phyloP scores from a whole-genome alignment of 2,329 filamentous ascomycete genomes.

The Tolypocladium tropicale region DNA sequence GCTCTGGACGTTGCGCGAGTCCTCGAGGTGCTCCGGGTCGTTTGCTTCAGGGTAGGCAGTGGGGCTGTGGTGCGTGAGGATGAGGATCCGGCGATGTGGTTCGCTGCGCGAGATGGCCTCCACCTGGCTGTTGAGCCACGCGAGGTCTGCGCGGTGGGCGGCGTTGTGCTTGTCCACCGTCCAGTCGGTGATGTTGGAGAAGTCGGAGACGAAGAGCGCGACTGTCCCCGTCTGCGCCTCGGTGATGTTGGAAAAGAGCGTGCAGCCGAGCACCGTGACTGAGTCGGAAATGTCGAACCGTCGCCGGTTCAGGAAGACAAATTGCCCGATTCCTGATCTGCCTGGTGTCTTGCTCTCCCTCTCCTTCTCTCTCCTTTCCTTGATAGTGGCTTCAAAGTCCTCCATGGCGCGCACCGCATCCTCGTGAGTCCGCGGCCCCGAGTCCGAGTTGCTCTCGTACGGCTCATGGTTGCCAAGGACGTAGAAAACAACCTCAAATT shows the following conservation, averaged over 20 bases:
- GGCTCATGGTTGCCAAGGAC: constrained; percentile 1
- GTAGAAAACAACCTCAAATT: background rate
- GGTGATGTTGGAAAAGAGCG: constrained; percentile 27
- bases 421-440: background rate
- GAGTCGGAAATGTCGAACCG: constrained; percentile 24
- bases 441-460: background rate
- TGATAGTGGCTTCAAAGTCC: background rate
- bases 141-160: background rate
- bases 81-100: background rate
- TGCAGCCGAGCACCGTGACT: constrained; percentile 32
- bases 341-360: constrained; percentile 10
- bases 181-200: constrained; percentile 8
- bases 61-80: constrained; percentile 3
- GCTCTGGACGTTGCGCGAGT: background rate
- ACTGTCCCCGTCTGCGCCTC: constrained; percentile 17
- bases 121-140: constrained; percentile 1
- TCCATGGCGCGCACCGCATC: background rate
- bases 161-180: background rate
- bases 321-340: constrained; percentile 10
- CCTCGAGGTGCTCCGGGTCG: background rate
- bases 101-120: background rate
- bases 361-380: background rate
- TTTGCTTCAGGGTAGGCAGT: background rate
- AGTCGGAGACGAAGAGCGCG: constrained; percentile 28
- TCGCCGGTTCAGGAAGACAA: constrained; percentile 29